Evolutionary conservation across 805 yeast species (phyloP), one percentile per base, ranked within the genome.

Genomic region (Myxozyma lipomycoides): DNA sequence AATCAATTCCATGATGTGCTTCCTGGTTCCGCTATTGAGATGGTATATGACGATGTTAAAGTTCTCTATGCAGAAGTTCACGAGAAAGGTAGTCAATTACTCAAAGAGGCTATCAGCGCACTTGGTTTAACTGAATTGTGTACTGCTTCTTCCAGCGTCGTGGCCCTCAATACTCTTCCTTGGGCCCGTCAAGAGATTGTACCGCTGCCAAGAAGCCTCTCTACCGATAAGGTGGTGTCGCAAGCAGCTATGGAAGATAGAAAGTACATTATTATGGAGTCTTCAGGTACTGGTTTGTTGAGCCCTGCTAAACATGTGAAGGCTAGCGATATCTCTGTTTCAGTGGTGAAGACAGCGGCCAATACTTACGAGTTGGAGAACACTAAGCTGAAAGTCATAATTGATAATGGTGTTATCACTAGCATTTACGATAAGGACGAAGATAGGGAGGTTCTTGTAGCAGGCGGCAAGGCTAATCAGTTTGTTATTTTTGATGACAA

Each of bases 1-100:
- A 89, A 96, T 65, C 98, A 91, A 66, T 91, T 91, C 72, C 98
- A 91, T 67, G 98, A 91, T 71, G 97, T 91, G n/a, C 74, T 93
- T 46, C 98, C 98, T 1, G 98, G 98, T 2, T 84, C 95, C 4
- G 87, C 96, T 69, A 91, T 91, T 62, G 96, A 88, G 56, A 80
- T 87, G 81, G 96, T 93, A 12, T 91, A 93, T 64, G 89, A 88
- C 61, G 93, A 85, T 61, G 97, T 91, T 7, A 78, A 82, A 64
- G 90, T 91, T 28, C 82, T 86, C 78, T 75, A 90, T 61, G 73
- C 71, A 4, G 69, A 74, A 15, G 84, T 83, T 22, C 70, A 84
- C 51, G 69, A 72, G 18, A 70, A 71, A 21, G 82, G 83, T 37
- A 74, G 77, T 37, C 60, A 69, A 3, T 71, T 93, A 62, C 75